phyloP scores from a whole-genome alignment of 179 eudicot genomes.

The Nepenthes alata region DNA sequence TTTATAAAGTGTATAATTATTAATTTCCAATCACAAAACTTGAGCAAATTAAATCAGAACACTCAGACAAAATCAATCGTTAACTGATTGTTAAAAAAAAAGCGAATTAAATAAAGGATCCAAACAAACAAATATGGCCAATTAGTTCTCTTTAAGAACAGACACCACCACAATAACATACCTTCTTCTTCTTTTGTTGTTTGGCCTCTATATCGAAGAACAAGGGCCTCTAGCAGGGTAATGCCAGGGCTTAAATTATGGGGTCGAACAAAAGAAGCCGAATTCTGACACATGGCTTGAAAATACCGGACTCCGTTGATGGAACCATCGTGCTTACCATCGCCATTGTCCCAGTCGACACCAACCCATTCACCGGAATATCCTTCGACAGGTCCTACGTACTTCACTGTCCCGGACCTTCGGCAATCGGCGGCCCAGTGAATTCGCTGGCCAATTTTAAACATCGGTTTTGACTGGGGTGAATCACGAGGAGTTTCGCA shows the following conservation, averaged over 20 bases:
- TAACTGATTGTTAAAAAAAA: too few species aligned
- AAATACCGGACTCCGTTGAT: conserved; percentile 70
- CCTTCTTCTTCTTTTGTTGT: conserved; percentile 78
- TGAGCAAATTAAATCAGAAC: too few species aligned
- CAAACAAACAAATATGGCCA: not conserved
- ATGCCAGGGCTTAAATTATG: conserved; percentile 54
- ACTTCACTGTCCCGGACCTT: conserved; percentile 71
- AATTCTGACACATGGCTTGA: conserved; percentile 30
- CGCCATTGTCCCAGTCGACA: conserved; percentile 80
- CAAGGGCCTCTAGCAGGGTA: conserved; percentile 51
- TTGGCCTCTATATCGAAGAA: conserved; percentile 42
- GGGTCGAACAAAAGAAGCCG: conserved; percentile 66
- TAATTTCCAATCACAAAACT: too few species aligned
- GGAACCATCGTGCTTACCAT: conserved; percentile 81
- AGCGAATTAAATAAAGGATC: too few species aligned
- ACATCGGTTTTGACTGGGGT: conserved; percentile 18
- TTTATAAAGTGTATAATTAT: too few species aligned
- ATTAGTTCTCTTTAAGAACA: not conserved
- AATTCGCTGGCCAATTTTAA: conserved; percentile 58
- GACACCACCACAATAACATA: conserved; percentile 8
- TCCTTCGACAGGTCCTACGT: conserved; percentile 57
- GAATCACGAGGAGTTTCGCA: too few species aligned
- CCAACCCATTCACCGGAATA: conserved; percentile 78
- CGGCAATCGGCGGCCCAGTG: conserved; percentile 40
- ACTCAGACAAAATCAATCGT: too few species aligned